Conservation (phyloP, 2,329 filamentous ascomycete species). For the Diaporthe caulivora region DNA sequence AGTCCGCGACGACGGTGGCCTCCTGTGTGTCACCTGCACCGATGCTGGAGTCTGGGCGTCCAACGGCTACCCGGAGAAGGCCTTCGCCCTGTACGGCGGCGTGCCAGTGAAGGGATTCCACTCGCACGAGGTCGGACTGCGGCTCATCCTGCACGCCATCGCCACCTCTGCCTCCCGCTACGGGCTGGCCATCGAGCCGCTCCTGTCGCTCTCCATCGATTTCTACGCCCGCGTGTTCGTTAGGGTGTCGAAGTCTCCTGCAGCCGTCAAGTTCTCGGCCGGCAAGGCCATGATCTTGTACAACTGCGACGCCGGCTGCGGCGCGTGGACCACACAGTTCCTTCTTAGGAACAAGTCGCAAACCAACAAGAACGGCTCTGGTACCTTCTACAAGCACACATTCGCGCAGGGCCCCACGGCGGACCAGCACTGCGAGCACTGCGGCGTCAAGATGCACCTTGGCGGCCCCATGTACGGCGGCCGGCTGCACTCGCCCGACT, state of each 20-base stretch:
- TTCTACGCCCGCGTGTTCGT: conserved; percentile 95
- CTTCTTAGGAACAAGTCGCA: conserved; percentile 77
- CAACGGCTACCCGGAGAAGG: conserved; percentile 93
- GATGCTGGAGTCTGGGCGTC: conserved; percentile 97
- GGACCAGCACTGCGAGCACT: conserved; percentile 81
- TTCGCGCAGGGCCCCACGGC: conserved; percentile 78
- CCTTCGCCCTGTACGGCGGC: conserved; percentile 93
- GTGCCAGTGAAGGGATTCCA: conserved; percentile 85
- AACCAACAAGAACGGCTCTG: conserved; percentile 77
- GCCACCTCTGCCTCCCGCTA: conserved; percentile 86
- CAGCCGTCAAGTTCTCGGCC: conserved; percentile 89
- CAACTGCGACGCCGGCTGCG: conserved; percentile 90
- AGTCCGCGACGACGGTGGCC: conserved; percentile 84
- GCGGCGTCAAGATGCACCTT: conserved; percentile 86
- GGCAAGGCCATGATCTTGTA: conserved; percentile 95
- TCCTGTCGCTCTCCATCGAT: conserved; percentile 94
- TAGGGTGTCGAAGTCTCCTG: conserved; percentile 81
- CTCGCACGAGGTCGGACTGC: conserved; percentile 90
- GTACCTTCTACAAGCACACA: conserved; percentile 81
- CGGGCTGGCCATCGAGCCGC: conserved; percentile 88
- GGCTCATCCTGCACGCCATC: conserved; percentile 86
- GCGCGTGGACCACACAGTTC: conserved; percentile 88
- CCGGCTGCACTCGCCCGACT: conserved; percentile 85
- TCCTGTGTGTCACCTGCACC: conserved; percentile 96
- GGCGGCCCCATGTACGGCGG: conserved; percentile 96